Evolutionary conservation across 2,329 filamentous ascomycete genomes (phyloP).

Genomic region (Davidsoniella eucalypti): DNA sequence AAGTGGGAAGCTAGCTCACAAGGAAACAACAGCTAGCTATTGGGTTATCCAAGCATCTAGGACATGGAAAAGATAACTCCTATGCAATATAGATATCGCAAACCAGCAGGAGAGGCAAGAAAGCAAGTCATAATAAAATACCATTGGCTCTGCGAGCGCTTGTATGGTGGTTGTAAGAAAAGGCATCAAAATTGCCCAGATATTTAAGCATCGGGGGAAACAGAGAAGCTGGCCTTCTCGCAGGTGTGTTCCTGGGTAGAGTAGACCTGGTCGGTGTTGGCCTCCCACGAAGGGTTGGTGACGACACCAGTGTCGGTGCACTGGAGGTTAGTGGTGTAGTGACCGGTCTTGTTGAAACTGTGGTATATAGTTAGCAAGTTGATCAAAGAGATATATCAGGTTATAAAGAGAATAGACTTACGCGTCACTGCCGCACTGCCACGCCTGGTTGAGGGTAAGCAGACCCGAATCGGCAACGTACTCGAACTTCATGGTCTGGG

Average conservation of each 20-base stretch:
- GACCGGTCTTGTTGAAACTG: conserved; percentile 2
- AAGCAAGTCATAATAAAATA: background rate
- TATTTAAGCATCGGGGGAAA: background rate
- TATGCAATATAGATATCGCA: too few species aligned
- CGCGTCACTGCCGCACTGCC: too few species aligned
- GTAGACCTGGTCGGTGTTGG: conserved; percentile 18
- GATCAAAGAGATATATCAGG: background rate
- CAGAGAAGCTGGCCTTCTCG: conserved; percentile 6
- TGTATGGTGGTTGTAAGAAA: background rate
- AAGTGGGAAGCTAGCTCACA: too few species aligned
- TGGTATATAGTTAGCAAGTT: background rate
- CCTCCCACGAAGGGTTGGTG: conserved; percentile 17
- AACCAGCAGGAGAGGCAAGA: background rate
- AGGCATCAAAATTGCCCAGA: too few species aligned
- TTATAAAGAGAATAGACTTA: too few species aligned
- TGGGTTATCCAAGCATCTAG: too few species aligned
- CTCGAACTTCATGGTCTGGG: too few species aligned
- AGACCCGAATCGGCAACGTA: too few species aligned
- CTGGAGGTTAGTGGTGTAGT: background rate
- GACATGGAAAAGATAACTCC: too few species aligned
- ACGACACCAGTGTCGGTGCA: conserved; percentile 1
- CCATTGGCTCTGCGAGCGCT: too few species aligned
- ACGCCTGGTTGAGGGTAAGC: too few species aligned
- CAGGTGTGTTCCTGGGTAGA: conserved; percentile 19
- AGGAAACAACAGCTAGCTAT: too few species aligned